Evolutionary conservation across 495 filamentous ascomycete species (phyloP).

Genomic region (Acidomyces sp.): DNA sequence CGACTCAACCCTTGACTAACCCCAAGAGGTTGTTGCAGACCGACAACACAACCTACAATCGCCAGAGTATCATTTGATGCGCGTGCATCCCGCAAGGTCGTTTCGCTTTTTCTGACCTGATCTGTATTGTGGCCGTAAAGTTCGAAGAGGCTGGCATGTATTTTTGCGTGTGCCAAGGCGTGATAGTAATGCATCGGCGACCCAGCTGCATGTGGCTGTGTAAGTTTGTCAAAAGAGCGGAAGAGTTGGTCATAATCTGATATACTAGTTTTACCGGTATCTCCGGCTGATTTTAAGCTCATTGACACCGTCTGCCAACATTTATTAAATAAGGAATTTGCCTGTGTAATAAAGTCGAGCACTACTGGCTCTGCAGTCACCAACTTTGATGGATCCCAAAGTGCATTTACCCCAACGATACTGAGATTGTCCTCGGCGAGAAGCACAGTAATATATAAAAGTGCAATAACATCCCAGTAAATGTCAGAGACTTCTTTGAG

Average conservation of each 20-base stretch:
- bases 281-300: background rate
- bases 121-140: slow-evolving; percentile 13
- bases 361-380: slow-evolving; percentile 46
- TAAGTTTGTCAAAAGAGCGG: slow-evolving; percentile 1
- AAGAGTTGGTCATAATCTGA: slow-evolving; percentile 1
- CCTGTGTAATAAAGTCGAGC: slow-evolving; percentile 45
- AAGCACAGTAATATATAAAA: slow-evolving; percentile 35
- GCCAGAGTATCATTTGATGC: slow-evolving; percentile 9
- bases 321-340: slow-evolving; percentile 38
- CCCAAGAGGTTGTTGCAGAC: slow-evolving; percentile 37
- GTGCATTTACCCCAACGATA: slow-evolving; percentile 42
- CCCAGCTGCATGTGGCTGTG: background rate
- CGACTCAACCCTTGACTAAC: slow-evolving; percentile 25
- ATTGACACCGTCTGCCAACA: background rate
- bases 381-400: slow-evolving; percentile 35
- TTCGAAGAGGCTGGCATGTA: slow-evolving; percentile 15
- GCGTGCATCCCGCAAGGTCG: slow-evolving; percentile 1
- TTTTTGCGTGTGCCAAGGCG: slow-evolving; percentile 6
- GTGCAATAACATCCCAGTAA: slow-evolving; percentile 4
- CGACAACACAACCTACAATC: slow-evolving; percentile 40
- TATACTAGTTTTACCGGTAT: background rate
- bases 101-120: slow-evolving; percentile 4
- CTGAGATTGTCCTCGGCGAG: slow-evolving; percentile 52
- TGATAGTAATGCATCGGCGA: slow-evolving; percentile 16
- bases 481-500: slow-evolving; percentile 2